These are phyloP conservation scores for Apophysomyces trapeziformis DNA, from an alignment of 371 early-diverging fungal genomes.

Conservation along the genomic window DNA sequence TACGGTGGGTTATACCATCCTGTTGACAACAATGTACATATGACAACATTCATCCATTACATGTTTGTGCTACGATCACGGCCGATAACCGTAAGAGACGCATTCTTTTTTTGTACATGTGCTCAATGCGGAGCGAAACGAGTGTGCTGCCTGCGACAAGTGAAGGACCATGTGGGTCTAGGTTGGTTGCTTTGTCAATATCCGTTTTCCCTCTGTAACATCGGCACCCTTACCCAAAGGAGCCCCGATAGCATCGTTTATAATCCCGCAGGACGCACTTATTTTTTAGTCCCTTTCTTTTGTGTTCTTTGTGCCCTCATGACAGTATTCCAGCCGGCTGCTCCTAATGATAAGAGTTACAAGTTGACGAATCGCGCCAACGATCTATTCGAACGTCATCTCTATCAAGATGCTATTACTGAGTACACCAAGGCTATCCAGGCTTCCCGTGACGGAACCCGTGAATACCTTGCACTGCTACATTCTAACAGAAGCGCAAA, in stretches of 20 bases:
- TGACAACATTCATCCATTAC: neutral
- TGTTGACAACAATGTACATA: neutral
- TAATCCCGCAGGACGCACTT: constrained; percentile 1
- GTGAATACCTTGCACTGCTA: constrained; percentile 57
- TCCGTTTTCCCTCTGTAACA: neutral
- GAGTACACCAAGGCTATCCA: constrained; percentile 70
- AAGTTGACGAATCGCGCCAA: constrained; percentile 53
- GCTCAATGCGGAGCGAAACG: constrained; percentile 4
- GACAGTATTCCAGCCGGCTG: constrained; percentile 25
- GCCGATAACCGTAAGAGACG: neutral
- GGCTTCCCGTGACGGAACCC: constrained; percentile 30
- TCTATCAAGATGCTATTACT: constrained; percentile 56
- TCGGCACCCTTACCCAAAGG: neutral
- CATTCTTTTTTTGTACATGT: neutral
- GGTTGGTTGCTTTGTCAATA: neutral
- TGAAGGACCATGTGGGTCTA: neutral
- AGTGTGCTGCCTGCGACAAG: constrained; percentile 1
- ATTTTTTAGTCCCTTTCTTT: constrained; percentile 5
- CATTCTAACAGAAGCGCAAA: constrained; percentile 75
- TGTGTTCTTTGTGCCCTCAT: neutral
- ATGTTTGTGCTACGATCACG: neutral
- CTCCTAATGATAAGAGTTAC: constrained; percentile 50
- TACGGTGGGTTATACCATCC: neutral
- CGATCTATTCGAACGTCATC: constrained; percentile 60
- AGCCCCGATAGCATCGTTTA: constrained; percentile 8